Evolutionary conservation across 257 asterid species (phyloP), one percentile per base, ranked within the genome.

Genomic region (Salvia splendens): DNA sequence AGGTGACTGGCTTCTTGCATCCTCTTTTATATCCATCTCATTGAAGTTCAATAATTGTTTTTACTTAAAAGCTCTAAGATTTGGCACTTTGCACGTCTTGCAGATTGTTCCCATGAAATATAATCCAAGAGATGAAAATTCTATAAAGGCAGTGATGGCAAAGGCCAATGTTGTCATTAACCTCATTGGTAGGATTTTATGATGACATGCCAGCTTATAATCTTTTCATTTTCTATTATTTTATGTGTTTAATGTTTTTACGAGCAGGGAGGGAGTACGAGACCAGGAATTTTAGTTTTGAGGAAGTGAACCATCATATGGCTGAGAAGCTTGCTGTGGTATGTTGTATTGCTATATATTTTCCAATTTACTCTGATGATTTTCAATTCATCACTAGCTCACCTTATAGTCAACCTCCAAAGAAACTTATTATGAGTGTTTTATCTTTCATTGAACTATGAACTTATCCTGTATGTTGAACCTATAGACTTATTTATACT

Each of bases 31-130:
- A 50, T 42, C 49, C 52, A n/a, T 7, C 43, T 56, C 52, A 50
- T 8, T 50, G 56, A 17, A 50, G 33, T 17, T 4, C 33, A 7
- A 8, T 50, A 16, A 15, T 6, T 4, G 3, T 17, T 3, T 50
- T 16, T 50, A 50, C 36, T 40, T 10, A 6, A 8, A 40, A 5
- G 2, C 0, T 6, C 14, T 58, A 8, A 62, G 53, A 58, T 61
- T 57, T n/a, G 14, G n/a, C 10, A 12, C 45, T 17, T 61, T 8
- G 38, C 32, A 11, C 52, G 2, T 8, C 43, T 4, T 70, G 83
- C 88, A 94, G 99, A 87, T 94, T 75, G 96, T 94, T 82, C 99
- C 99, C 49, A 91, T 94, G 99, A 79, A 86, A 73, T 94, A 85
- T 76, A 70, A 88, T 74, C 99, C 96, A 60, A 86, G 99, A 74